These are phyloP conservation scores for Areca catechu DNA, from an alignment of 176 grass and related monocot genomes.

Conservation along the genomic window DNA sequence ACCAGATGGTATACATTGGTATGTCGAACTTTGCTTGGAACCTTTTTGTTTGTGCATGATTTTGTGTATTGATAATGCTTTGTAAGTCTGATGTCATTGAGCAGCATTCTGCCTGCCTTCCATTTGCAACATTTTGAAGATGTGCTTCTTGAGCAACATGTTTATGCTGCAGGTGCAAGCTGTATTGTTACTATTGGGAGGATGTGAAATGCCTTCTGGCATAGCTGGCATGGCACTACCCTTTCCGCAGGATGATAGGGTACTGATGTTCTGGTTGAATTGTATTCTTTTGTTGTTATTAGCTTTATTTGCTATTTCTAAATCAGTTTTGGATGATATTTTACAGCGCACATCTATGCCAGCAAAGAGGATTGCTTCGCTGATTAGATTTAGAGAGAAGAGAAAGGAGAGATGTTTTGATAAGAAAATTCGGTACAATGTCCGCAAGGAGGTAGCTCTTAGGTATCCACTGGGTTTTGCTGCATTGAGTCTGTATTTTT, in stretches of 20 bases:
- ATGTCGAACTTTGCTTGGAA: too few relatives aligned
- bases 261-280: constrained; percentile 10
- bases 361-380: constrained; percentile 59
- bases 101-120: not conserved
- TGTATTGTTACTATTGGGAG: constrained; percentile 60
- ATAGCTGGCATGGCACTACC: constrained; percentile 38
- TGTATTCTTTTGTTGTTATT: too few relatives aligned
- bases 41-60: too few relatives aligned
- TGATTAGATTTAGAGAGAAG: constrained; percentile 70
- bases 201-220: constrained; percentile 45
- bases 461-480: constrained; percentile 25
- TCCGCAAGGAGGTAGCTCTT: constrained; percentile 73
- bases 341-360: constrained; percentile 27
- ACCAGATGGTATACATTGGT: too few relatives aligned
- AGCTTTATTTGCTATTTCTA: not conserved
- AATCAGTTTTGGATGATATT: constrained; percentile 8
- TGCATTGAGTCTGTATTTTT: too few relatives aligned
- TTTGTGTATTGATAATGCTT: too few relatives aligned
- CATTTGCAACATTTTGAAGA: not conserved
- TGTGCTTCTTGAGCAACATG: not conserved
- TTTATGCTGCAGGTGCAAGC: constrained; percentile 54
- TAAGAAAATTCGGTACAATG: constrained; percentile 66
- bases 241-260: constrained; percentile 34
- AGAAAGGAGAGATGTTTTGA: constrained; percentile 76
- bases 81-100: not conserved